A percentile compares a stretch with the other conserved stretches of the same genome.
These are phyloP conservation scores for Lyophyllum atratum DNA, from an alignment of 768 basidiomycete species.

Conservation along the genomic window DNA sequence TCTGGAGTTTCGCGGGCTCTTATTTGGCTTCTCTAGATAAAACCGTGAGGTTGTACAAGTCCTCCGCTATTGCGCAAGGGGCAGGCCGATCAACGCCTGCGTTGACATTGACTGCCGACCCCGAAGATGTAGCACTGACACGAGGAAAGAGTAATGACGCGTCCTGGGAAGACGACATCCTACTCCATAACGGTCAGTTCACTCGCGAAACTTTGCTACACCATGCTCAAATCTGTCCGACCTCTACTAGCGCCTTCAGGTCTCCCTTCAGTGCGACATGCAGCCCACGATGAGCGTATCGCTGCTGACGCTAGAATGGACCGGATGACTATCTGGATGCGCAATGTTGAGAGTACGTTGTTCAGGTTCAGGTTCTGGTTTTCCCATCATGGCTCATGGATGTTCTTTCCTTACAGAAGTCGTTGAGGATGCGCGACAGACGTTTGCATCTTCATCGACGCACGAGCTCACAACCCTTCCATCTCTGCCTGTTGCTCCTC, in stretches of 20 bases:
- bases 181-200: constrained; percentile 44
- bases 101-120: constrained; percentile 42
- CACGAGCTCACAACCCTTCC: constrained; percentile 50
- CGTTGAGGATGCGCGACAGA: constrained; percentile 78
- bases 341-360: constrained; percentile 77
- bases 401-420: constrained; percentile 52
- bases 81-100: constrained; percentile 46
- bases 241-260: constrained; percentile 45
- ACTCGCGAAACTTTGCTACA: neutral
- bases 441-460: constrained; percentile 60
- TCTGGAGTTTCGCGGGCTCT: neutral
- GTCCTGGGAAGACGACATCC: constrained; percentile 53
- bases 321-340: constrained; percentile 81
- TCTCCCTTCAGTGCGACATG: constrained; percentile 54
- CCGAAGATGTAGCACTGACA: constrained; percentile 26
- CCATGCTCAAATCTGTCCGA: neutral
- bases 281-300: constrained; percentile 51
- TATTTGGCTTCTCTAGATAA: constrained; percentile 48
- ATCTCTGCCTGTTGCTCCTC: constrained; percentile 62
- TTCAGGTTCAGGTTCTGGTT: neutral
- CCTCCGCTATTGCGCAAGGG: constrained; percentile 51
- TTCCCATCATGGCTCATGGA: constrained; percentile 8
- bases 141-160: constrained; percentile 27
- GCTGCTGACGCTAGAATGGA: constrained; percentile 59
- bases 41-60: constrained; percentile 67